Conservation (phyloP, 179 eudicot genomes). For the Silene noctiflora region DNA sequence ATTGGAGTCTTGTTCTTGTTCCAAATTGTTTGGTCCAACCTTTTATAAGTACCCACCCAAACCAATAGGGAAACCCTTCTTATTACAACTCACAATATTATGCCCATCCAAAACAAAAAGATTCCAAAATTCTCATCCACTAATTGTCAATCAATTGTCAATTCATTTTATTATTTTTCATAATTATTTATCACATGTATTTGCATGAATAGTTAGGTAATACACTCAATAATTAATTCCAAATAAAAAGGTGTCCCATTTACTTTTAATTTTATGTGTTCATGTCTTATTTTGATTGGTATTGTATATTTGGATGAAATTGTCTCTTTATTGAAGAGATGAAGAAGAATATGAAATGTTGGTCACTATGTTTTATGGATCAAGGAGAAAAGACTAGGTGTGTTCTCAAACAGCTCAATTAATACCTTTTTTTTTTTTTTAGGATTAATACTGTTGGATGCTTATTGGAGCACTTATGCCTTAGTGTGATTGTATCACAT, state of each 20-base stretch:
- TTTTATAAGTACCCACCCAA: slow-evolving; percentile 11
- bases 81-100: slow-evolving; percentile 3
- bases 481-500: slow-evolving; percentile 21
- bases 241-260: neutral
- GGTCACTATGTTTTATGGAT: slow-evolving; percentile 10
- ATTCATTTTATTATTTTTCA: neutral
- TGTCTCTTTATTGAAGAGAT: slow-evolving; percentile 11
- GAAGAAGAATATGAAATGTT: neutral
- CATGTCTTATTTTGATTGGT: slow-evolving; percentile 6
- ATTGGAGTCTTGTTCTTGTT: slow-evolving; percentile 34
- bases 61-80: slow-evolving; percentile 8
- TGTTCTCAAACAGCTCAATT: slow-evolving; percentile 7
- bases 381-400: no score
- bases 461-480: slow-evolving; percentile 26
- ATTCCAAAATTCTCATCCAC: slow-evolving; percentile 15
- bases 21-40: slow-evolving; percentile 19
- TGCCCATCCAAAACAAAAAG: slow-evolving; percentile 4
- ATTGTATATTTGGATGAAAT: slow-evolving; percentile 5
- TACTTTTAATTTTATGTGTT: neutral
- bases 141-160: slow-evolving; percentile 9
- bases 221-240: slow-evolving; percentile 8
- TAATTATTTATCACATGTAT: slow-evolving; percentile 13
- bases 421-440: no score
- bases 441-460: no score
- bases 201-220: slow-evolving; percentile 1